Conservation (phyloP, 306 rosid species). For the Casuarina cunninghamiana region DNA sequence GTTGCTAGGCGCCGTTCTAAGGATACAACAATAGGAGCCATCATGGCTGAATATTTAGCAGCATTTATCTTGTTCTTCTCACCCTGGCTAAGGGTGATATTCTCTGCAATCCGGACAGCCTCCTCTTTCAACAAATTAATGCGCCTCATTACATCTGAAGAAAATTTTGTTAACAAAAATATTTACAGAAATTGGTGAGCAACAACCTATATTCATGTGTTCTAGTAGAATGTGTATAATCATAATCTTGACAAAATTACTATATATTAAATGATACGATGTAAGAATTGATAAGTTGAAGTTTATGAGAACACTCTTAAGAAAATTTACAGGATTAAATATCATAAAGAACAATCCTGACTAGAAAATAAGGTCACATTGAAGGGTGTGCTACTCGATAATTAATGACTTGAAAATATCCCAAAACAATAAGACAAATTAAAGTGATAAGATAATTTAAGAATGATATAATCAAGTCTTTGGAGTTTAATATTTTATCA, state of each 20-base stretch:
- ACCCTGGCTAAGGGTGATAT: conserved; percentile 82
- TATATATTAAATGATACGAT: not conserved
- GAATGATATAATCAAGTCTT: no score
- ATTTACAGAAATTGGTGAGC: not conserved
- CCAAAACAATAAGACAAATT: no score
- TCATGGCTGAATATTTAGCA: conserved; percentile 97
- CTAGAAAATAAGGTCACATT: not conserved
- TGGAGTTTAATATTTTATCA: no score
- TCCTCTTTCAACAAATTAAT: conserved; percentile 89
- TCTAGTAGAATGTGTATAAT: not conserved
- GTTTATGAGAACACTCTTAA: not conserved
- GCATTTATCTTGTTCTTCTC: conserved; percentile 93
- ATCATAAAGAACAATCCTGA: not conserved
- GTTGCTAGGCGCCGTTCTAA: conserved; percentile 95
- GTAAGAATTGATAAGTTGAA: not conserved
- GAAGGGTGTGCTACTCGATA: not conserved
- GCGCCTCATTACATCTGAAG: conserved; percentile 92
- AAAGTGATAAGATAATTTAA: no score
- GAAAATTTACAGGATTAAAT: not conserved
- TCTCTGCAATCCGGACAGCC: conserved; percentile 91
- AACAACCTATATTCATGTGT: conserved; percentile 4
- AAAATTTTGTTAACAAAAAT: conserved; percentile 29
- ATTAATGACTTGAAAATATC: no score
- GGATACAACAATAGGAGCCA: conserved; percentile 98
- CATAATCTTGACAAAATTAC: not conserved